A percentile compares a stretch with the other conserved stretches of the same genome.
These are phyloP conservation scores for Vinca major DNA, from an alignment of 305 asterid genomes.

Conservation along the genomic window DNA sequence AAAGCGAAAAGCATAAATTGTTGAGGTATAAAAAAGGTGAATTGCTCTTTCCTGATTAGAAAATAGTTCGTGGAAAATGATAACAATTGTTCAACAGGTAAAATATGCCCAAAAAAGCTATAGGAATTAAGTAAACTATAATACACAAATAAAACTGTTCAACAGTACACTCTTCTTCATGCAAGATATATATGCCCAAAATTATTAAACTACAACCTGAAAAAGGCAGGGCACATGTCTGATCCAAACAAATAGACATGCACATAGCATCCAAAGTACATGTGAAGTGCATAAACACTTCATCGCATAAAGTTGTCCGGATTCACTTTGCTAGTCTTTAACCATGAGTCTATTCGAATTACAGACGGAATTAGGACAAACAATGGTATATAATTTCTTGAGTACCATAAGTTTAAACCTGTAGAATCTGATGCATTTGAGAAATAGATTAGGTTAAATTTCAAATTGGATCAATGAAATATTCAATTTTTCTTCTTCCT, in stretches of 20 bases:
- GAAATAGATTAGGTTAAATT: not conserved
- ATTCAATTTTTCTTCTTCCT: not conserved
- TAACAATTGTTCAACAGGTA: not conserved
- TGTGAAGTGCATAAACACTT: not conserved
- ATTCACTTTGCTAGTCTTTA: not conserved
- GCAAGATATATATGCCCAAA: slow-evolving; percentile 4
- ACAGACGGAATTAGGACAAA: not conserved
- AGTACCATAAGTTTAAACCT: not conserved
- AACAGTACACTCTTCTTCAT: not conserved
- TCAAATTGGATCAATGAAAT: not conserved
- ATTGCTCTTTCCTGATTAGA: not conserved
- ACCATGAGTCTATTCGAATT: not conserved
- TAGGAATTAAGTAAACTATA: not conserved
- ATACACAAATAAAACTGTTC: not conserved
- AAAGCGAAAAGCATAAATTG: too few relatives aligned
- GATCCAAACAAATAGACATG: not conserved
- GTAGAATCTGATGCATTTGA: not conserved
- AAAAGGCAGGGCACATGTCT: not conserved
- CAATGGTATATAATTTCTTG: not conserved
- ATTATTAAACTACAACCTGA: not conserved
- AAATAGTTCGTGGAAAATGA: too few relatives aligned
- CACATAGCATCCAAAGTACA: not conserved
- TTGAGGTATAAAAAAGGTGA: too few relatives aligned
- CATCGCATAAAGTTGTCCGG: not conserved
- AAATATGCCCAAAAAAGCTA: not conserved